Percentiles rank a stretch among this genome's conserved stretches.
phyloP scores from a whole-genome alignment of 345 rosid species.

The Tarenaya hassleriana region DNA sequence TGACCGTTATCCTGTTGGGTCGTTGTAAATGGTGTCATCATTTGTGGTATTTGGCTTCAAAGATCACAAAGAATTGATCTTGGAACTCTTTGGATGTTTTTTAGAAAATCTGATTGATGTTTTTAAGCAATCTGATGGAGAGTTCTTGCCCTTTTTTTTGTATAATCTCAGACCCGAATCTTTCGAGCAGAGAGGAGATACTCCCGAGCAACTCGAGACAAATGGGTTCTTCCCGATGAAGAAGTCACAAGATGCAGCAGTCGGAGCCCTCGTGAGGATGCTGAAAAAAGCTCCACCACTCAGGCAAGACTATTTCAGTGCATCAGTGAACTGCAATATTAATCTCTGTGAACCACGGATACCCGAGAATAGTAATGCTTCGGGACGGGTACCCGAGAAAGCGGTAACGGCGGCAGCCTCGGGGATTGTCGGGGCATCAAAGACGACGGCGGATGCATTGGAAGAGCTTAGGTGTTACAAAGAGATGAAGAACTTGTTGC shows the following conservation, averaged over 20 bases:
- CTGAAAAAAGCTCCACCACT: slow-evolving; percentile 89
- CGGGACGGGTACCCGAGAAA: slow-evolving; percentile 19
- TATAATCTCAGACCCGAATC: slow-evolving; percentile 48
- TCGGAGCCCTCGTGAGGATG: slow-evolving; percentile 79
- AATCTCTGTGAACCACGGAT: slow-evolving; percentile 29
- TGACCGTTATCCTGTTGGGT: no score
- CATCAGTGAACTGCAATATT: slow-evolving; percentile 7
- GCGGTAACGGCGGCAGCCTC: slow-evolving; percentile 43
- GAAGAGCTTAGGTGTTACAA: slow-evolving; percentile 74
- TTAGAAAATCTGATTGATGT: background rate
- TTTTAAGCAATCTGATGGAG: background rate
- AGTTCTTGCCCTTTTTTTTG: slow-evolving; percentile 5
- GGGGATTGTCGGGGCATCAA: slow-evolving; percentile 33
- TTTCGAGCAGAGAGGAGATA: slow-evolving; percentile 45
- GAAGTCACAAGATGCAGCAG: slow-evolving; percentile 83
- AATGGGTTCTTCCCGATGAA: slow-evolving; percentile 39
- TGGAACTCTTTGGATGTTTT: slow-evolving; percentile 4
- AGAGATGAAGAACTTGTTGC: slow-evolving; percentile 55
- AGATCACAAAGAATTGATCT: background rate
- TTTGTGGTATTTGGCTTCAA: background rate
- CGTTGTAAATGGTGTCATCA: no score
- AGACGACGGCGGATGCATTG: slow-evolving; percentile 82
- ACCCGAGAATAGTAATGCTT: slow-evolving; percentile 25
- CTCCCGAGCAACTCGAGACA: slow-evolving; percentile 37
- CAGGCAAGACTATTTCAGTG: slow-evolving; percentile 45